Conservation (phyloP, 169 alveolate species). For the Cytauxzoon felis region DNA sequence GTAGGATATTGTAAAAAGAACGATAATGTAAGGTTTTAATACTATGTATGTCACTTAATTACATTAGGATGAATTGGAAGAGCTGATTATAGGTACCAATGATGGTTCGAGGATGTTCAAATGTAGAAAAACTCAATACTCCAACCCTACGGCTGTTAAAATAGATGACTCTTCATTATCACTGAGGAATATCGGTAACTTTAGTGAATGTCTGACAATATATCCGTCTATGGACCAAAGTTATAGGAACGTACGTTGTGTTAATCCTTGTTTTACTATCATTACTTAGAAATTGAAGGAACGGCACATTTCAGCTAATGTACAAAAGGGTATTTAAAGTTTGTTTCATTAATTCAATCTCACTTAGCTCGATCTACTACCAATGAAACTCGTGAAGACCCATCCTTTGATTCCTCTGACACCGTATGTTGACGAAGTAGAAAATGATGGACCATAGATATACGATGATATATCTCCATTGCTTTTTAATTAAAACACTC, state of each 20-base stretch:
- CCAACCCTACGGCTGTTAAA: constrained; percentile 57
- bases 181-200: constrained; percentile 44
- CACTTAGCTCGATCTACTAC: constrained; percentile 47
- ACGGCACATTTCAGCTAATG: constrained; percentile 44
- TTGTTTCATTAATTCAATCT: background rate
- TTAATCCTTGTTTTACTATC: background rate
- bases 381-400: constrained; percentile 44
- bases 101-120: constrained; percentile 25
- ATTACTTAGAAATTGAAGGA: constrained; percentile 48
- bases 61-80: constrained; percentile 51
- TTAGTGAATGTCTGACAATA: constrained; percentile 40
- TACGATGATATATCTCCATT: too few species aligned
- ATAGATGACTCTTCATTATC: constrained; percentile 1
- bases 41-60: background rate
- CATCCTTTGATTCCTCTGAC: constrained; percentile 23
- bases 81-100: constrained; percentile 25
- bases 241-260: constrained; percentile 32
- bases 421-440: too few species aligned
- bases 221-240: constrained; percentile 40
- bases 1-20: constrained; percentile 36
- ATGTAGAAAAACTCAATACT: constrained; percentile 25
- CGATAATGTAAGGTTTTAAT: constrained; percentile 26
- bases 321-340: constrained; percentile 36
- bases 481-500: too few species aligned
- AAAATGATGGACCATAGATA: too few species aligned